These are phyloP conservation scores for Capronia coronata DNA, from an alignment of 2,329 filamentous ascomycete species.

Conservation along the genomic window DNA sequence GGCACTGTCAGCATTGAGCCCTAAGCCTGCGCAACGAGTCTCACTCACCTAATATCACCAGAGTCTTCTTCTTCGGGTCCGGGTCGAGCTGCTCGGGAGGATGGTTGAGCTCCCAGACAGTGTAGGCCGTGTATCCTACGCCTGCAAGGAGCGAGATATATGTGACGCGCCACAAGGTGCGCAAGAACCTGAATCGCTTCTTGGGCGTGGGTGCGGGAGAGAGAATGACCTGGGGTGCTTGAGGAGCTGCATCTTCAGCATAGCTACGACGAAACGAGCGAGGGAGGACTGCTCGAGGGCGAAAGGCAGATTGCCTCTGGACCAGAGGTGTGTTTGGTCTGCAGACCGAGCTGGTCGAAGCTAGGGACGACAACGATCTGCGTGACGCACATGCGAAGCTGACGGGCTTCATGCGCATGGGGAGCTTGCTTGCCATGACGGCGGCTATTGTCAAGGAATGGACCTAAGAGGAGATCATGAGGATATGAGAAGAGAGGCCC, in stretches of 20 bases:
- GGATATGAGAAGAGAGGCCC: neutral
- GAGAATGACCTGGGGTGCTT: slow-evolving; percentile 36
- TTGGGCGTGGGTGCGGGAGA: slow-evolving; percentile 38
- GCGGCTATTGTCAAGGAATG: slow-evolving; percentile 3
- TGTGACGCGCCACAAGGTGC: slow-evolving; percentile 76
- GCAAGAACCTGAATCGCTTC: slow-evolving; percentile 62
- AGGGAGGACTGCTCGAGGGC: slow-evolving; percentile 29
- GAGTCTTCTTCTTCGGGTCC: slow-evolving; percentile 89
- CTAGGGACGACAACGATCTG: slow-evolving; percentile 19
- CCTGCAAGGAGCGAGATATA: slow-evolving; percentile 67
- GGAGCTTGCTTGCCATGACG: slow-evolving; percentile 26
- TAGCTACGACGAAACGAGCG: slow-evolving; percentile 43
- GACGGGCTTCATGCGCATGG: slow-evolving; percentile 20
- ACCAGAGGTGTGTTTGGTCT: slow-evolving; percentile 4
- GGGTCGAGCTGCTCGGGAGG: slow-evolving; percentile 71
- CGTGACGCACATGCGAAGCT: slow-evolving; percentile 20
- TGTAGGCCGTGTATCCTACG: slow-evolving; percentile 67
- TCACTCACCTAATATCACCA: slow-evolving; percentile 82
- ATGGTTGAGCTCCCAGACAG: slow-evolving; percentile 74
- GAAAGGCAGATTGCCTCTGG: slow-evolving; percentile 8
- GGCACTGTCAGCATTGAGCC: slow-evolving; percentile 15
- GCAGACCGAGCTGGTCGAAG: slow-evolving; percentile 12
- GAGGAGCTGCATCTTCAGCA: slow-evolving; percentile 46
- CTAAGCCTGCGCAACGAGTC: neutral
- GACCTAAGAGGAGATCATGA: slow-evolving; percentile 4